A percentile compares a stretch with the other conserved stretches of the same genome.
These are phyloP conservation scores for Fusarium nygamai DNA, from an alignment of 2,329 filamentous ascomycete species.

Conservation along the genomic window DNA sequence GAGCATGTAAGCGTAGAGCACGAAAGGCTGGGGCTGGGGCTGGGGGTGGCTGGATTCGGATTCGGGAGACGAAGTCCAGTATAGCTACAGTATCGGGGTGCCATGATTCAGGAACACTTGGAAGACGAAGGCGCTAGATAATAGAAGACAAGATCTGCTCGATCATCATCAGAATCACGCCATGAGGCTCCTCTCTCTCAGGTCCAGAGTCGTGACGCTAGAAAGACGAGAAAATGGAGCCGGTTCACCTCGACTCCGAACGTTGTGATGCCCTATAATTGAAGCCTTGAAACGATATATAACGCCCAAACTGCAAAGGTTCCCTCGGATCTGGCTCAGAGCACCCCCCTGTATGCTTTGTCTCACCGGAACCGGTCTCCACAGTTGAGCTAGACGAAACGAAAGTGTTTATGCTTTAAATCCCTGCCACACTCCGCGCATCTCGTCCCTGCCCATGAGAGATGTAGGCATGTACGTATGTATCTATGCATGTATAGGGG, in stretches of 20 bases:
- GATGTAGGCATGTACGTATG: constrained; percentile 12
- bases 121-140: constrained; percentile 29
- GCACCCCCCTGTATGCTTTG: constrained; percentile 26
- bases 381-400: constrained; percentile 38
- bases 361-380: constrained; percentile 36
- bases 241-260: constrained; percentile 1
- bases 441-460: constrained; percentile 16
- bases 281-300: constrained; percentile 32
- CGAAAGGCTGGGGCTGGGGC: background rate
- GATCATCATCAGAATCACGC: constrained; percentile 35
- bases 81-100: constrained; percentile 2
- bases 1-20: constrained; percentile 11
- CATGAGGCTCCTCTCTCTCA: constrained; percentile 30
- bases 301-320: constrained; percentile 27
- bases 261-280: constrained; percentile 27
- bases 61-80: background rate
- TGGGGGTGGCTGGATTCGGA: background rate
- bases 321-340: constrained; percentile 30
- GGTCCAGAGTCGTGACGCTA: constrained; percentile 20
- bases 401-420: constrained; percentile 30
- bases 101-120: constrained; percentile 23
- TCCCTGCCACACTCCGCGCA: constrained; percentile 26
- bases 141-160: constrained; percentile 35
- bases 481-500: background rate
- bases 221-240: constrained; percentile 26